Conservation (phyloP, 345 rosid genomes). For the Heritiera fomes region DNA sequence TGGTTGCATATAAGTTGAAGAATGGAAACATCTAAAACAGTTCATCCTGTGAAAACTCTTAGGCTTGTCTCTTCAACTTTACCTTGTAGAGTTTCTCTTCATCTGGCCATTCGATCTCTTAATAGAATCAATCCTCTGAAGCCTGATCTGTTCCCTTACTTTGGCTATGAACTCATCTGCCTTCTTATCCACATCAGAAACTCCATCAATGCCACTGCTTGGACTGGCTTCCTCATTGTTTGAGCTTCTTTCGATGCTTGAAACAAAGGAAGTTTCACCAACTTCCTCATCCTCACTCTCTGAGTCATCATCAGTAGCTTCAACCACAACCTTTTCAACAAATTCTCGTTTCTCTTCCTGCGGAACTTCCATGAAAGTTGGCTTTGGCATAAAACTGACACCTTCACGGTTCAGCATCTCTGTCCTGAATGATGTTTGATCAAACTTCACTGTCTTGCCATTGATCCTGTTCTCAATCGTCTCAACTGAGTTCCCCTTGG, state of each 20-base stretch:
- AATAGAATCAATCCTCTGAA: slow-evolving; percentile 88
- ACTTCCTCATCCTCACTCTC: slow-evolving; percentile 36
- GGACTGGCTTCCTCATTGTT: slow-evolving; percentile 33
- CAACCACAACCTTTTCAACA: slow-evolving; percentile 35
- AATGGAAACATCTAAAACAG: neutral
- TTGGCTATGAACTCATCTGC: slow-evolving; percentile 98
- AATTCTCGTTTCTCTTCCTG: slow-evolving; percentile 28
- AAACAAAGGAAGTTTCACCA: slow-evolving; percentile 10
- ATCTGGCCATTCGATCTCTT: slow-evolving; percentile 60
- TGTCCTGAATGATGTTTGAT: slow-evolving; percentile 29
- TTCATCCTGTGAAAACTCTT: neutral
- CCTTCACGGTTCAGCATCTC: slow-evolving; percentile 27
- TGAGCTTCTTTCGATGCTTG: neutral
- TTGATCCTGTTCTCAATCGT: slow-evolving; percentile 22
- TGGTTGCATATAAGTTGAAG: slow-evolving; percentile 17
- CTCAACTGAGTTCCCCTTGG: slow-evolving; percentile 34
- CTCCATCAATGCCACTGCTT: slow-evolving; percentile 40
- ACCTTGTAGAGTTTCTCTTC: slow-evolving; percentile 27
- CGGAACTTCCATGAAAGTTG: slow-evolving; percentile 37
- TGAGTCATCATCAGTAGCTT: slow-evolving; percentile 37
- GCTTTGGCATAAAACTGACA: slow-evolving; percentile 23
- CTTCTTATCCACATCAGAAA: slow-evolving; percentile 89
- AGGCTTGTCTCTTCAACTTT: slow-evolving; percentile 3
- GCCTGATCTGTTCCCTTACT: slow-evolving; percentile 97
- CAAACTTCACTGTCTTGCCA: slow-evolving; percentile 20